These are phyloP conservation scores for Austroboletus novae-zelandiae DNA, from an alignment of 1,284 basidiomycete genomes.

Conservation along the genomic window DNA sequence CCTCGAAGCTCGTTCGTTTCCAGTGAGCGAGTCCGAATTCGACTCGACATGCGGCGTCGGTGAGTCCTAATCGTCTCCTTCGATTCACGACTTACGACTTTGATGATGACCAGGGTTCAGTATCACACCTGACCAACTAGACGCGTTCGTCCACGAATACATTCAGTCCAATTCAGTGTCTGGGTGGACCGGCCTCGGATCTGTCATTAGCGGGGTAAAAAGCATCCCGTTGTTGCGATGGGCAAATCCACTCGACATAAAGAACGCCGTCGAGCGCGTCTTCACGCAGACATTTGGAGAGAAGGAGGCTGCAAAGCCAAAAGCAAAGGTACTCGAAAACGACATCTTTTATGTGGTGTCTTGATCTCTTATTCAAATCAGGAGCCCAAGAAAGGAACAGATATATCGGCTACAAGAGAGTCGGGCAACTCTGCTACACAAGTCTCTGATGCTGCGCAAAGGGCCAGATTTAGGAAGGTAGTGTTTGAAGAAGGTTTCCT, in stretches of 20 bases:
- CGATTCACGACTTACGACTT: not conserved
- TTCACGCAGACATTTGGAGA: slow-evolving; percentile 80
- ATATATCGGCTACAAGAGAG: slow-evolving; percentile 5
- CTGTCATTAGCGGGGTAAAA: slow-evolving; percentile 72
- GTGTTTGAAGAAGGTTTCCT: slow-evolving; percentile 97
- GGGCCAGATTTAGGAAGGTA: slow-evolving; percentile 50
- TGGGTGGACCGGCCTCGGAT: slow-evolving; percentile 77
- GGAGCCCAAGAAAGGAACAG: slow-evolving; percentile 55
- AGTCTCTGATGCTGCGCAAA: slow-evolving; percentile 35
- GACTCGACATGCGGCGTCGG: slow-evolving; percentile 87
- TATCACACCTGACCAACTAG: slow-evolving; percentile 72
- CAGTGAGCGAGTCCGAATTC: slow-evolving; percentile 75
- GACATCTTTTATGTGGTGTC: not conserved
- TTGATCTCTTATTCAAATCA: slow-evolving; percentile 23
- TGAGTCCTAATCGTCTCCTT: slow-evolving; percentile 39
- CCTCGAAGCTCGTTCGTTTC: slow-evolving; percentile 56
- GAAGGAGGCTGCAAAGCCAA: slow-evolving; percentile 68
- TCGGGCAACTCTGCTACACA: slow-evolving; percentile 32
- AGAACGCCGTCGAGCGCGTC: slow-evolving; percentile 79
- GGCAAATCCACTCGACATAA: slow-evolving; percentile 89
- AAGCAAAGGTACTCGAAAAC: slow-evolving; percentile 59
- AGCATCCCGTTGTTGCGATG: slow-evolving; percentile 74
- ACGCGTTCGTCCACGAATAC: slow-evolving; percentile 60
- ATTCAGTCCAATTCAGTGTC: slow-evolving; percentile 52
- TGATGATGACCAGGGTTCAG: slow-evolving; percentile 60